A percentile compares a stretch with the other conserved stretches of the same genome.
These are phyloP conservation scores for Gorgonomyces haynaldii DNA, from an alignment of 192 early-diverging fungal species.

Conservation along the genomic window DNA sequence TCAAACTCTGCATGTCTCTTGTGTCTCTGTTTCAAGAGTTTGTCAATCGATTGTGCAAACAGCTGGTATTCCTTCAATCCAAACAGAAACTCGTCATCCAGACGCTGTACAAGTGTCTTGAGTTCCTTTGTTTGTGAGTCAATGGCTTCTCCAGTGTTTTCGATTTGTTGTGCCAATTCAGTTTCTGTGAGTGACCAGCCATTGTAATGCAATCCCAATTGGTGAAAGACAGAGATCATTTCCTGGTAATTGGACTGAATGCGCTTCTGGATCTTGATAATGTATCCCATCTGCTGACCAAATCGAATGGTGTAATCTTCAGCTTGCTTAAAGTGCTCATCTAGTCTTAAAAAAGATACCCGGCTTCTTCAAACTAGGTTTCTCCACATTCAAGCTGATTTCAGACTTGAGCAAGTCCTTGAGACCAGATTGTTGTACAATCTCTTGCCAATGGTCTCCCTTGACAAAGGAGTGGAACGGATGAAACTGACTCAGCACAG, in stretches of 20 bases:
- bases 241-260: slow-evolving; percentile 55
- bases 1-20: slow-evolving; percentile 64
- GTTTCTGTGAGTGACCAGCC: slow-evolving; percentile 84
- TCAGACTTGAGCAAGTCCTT: slow-evolving; percentile 20
- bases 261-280: slow-evolving; percentile 63
- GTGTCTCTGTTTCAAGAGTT: slow-evolving; percentile 73
- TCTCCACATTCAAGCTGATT: slow-evolving; percentile 9
- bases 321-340: slow-evolving; percentile 77
- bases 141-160: slow-evolving; percentile 82
- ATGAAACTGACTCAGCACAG: slow-evolving; percentile 74
- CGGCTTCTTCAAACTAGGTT: slow-evolving; percentile 22
- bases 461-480: slow-evolving; percentile 87
- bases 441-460: slow-evolving; percentile 24
- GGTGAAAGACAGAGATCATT: slow-evolving; percentile 64
- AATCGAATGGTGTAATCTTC: slow-evolving; percentile 88
- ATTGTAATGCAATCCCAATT: slow-evolving; percentile 87
- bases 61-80: slow-evolving; percentile 84
- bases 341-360: slow-evolving; percentile 30
- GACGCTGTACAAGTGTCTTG: slow-evolving; percentile 44
- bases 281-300: slow-evolving; percentile 63
- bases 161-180: slow-evolving; percentile 71
- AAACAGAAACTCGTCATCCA: slow-evolving; percentile 73
- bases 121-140: slow-evolving; percentile 74
- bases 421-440: slow-evolving; percentile 20
- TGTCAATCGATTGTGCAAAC: slow-evolving; percentile 76